A percentile compares a stretch with the other conserved stretches of the same genome.
Evolutionary conservation across 2,329 filamentous ascomycete genomes (phyloP).

Genomic region (Harringtonia lauricola): DNA sequence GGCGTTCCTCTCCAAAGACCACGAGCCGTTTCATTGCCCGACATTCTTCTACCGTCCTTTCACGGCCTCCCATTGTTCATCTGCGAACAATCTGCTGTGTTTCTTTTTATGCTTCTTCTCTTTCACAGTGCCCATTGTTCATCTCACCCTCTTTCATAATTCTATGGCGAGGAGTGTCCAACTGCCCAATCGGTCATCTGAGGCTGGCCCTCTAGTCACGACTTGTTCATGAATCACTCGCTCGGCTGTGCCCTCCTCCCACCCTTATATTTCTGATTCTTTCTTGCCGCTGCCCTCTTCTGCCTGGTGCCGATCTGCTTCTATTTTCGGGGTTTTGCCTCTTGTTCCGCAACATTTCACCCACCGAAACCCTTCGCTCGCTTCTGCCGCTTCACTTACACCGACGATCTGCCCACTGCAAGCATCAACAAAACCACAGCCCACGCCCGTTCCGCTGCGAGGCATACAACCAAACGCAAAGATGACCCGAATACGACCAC

Average conservation of each 20-base stretch:
- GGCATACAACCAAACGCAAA: background rate
- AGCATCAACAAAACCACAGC: background rate
- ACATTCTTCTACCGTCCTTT: background rate
- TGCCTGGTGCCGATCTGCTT: slow-evolving; percentile 1
- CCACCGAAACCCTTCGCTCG: background rate
- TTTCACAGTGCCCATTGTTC: background rate
- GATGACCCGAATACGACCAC: slow-evolving; percentile 1
- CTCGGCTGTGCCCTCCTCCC: background rate
- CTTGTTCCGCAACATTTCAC: background rate
- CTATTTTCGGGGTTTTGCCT: slow-evolving; percentile 3
- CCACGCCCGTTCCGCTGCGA: background rate
- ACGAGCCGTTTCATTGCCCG: no score
- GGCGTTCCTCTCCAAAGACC: no score
- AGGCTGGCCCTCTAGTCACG: no score
- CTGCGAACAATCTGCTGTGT: background rate
- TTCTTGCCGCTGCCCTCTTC: slow-evolving; percentile 2
- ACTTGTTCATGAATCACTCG: background rate
- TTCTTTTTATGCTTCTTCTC: background rate
- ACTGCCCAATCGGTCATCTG: no score
- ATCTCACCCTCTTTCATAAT: background rate
- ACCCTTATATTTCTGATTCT: slow-evolving; percentile 1
- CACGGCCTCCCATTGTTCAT: background rate
- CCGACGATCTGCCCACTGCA: no score
- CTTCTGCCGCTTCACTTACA: background rate
- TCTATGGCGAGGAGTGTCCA: background rate